A percentile compares a stretch with the other conserved stretches of the same genome.
These are phyloP conservation scores for Clarireedia homoeocarpa DNA, from an alignment of 2,329 filamentous ascomycete species.

Conservation along the genomic window DNA sequence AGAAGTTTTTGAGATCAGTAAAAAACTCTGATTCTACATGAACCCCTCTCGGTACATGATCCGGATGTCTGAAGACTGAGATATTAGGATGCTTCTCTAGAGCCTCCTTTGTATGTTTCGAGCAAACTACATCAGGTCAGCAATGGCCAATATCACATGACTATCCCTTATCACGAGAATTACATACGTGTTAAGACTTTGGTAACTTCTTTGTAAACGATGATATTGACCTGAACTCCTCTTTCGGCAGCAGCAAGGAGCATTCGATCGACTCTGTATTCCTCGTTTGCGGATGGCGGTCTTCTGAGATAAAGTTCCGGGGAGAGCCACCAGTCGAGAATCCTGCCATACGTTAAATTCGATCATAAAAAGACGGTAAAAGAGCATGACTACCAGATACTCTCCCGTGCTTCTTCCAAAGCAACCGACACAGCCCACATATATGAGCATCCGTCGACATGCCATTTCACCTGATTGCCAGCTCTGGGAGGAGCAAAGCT, in stretches of 20 bases:
- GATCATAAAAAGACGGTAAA: background rate
- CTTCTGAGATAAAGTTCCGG: conserved; percentile 78
- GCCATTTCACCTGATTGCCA: conserved; percentile 76
- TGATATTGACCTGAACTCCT: conserved; percentile 75
- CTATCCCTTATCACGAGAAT: background rate
- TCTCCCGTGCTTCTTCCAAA: conserved; percentile 67
- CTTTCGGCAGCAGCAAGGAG: conserved; percentile 74
- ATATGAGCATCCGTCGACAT: conserved; percentile 75
- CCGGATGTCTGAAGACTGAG: conserved; percentile 81
- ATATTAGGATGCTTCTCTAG: conserved; percentile 82
- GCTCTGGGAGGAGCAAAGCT: conserved; percentile 68
- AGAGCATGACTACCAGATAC: conserved; percentile 37
- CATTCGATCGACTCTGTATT: conserved; percentile 78
- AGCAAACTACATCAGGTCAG: conserved; percentile 43
- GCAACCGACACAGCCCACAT: conserved; percentile 80
- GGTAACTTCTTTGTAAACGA: conserved; percentile 88
- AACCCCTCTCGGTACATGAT: conserved; percentile 70
- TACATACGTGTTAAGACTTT: conserved; percentile 70
- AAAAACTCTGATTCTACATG: conserved; percentile 62
- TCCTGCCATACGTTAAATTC: conserved; percentile 41
- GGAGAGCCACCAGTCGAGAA: conserved; percentile 85
- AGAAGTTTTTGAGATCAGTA: conserved; percentile 43
- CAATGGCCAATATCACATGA: conserved; percentile 7
- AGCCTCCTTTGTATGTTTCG: conserved; percentile 69
- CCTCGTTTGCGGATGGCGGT: conserved; percentile 72